Conservation (phyloP, 148 eudicot genomes). For the Spergularia bocconei region DNA sequence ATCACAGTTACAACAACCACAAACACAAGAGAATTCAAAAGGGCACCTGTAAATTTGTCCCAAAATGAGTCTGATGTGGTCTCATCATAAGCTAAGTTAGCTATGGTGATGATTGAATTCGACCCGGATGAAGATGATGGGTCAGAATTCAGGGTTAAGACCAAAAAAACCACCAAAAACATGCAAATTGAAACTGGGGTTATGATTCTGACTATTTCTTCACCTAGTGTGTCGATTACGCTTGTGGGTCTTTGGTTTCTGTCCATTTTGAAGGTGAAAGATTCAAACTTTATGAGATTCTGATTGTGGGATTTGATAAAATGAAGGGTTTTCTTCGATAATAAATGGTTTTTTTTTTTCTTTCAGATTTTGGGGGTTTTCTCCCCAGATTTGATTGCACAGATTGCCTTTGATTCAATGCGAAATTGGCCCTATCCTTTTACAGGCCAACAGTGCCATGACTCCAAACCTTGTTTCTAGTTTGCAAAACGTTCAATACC, state of each 20-base stretch:
- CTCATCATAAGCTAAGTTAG: constrained; percentile 74
- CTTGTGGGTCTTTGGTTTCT: constrained; percentile 49
- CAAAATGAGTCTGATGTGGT: constrained; percentile 58
- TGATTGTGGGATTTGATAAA: neutral
- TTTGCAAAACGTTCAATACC: too few relatives aligned
- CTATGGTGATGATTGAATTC: constrained; percentile 57
- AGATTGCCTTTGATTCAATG: too few relatives aligned
- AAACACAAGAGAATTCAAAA: constrained; percentile 79
- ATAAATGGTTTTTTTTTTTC: neutral
- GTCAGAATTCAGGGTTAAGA: constrained; percentile 41
- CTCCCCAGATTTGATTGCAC: too few relatives aligned
- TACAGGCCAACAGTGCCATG: too few relatives aligned
- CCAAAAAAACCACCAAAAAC: constrained; percentile 71
- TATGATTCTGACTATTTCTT: constrained; percentile 80
- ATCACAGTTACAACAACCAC: constrained; percentile 65
- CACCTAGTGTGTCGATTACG: constrained; percentile 70
- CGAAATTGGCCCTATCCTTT: too few relatives aligned
- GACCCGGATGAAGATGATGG: constrained; percentile 34
- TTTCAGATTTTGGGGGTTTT: too few relatives aligned
- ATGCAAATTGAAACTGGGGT: constrained; percentile 90
- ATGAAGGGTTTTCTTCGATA: neutral
- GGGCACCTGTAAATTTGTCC: constrained; percentile 89
- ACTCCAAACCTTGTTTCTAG: too few relatives aligned
- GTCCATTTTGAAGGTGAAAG: constrained; percentile 40
- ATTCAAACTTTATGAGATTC: neutral